A percentile compares a stretch with the other conserved stretches of the same genome.
Conservation (phyloP, 139 green algal genomes). For the Limnomonas spitsbergensis region DNA sequence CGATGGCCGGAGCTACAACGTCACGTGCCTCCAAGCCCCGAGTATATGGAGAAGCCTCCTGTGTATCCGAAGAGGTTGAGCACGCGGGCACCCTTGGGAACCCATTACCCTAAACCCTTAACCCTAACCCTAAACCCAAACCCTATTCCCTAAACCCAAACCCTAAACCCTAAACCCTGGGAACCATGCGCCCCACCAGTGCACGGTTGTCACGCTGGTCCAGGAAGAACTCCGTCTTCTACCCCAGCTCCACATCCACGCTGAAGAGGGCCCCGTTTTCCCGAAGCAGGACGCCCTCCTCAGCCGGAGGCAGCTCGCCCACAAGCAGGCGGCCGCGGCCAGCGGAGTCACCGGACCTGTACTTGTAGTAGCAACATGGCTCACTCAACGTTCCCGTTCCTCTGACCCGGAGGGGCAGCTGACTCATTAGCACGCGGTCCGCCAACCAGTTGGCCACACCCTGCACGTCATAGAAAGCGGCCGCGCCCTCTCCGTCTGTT, state of each 20-base stretch:
- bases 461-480: conserved; percentile 43
- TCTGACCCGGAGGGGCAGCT: no score
- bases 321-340: conserved; percentile 6
- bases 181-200: conserved; percentile 18
- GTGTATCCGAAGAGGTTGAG: conserved; percentile 60
- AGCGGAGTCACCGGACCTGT: neutral
- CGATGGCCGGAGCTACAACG: conserved; percentile 32
- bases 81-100: conserved; percentile 16
- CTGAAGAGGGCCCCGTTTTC: conserved; percentile 17
- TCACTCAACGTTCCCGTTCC: no score
- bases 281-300: conserved; percentile 1
- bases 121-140: no score
- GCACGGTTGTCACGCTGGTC: conserved; percentile 42
- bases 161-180: no score
- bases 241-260: conserved; percentile 32
- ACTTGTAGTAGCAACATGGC: no score
- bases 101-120: no score
- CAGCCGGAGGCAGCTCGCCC: neutral
- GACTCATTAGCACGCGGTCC: no score
- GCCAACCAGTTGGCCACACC: neutral
- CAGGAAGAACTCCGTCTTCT: conserved; percentile 62
- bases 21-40: conserved; percentile 40
- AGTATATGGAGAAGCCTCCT: conserved; percentile 47
- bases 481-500: conserved; percentile 45
- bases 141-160: no score